Evolutionary conservation across 2,329 filamentous ascomycete species (phyloP), one percentile per base, ranked within the genome.

Genomic region (Colletotrichum sojae): DNA sequence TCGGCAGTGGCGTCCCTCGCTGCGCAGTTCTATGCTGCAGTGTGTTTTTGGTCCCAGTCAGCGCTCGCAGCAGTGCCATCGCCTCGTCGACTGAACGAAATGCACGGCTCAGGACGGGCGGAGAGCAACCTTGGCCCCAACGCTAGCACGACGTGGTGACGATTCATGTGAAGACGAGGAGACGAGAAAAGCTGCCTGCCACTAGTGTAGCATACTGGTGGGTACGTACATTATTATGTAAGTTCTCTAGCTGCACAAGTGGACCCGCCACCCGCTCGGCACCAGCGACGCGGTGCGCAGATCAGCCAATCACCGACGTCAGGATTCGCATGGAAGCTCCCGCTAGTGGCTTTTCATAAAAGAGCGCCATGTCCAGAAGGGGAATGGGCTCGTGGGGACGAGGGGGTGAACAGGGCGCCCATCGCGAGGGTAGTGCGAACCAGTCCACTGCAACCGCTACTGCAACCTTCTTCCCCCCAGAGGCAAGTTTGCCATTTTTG

Each of bases 381-480:
- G 65, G 16, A 58, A 52, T 43, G 60, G 60, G 60, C 57, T 57
- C 51, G 20, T 36, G 31, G 57, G 39, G 31, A 52, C 18, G 46
- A 18, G 12, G 15, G 12, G 53, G n/a, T n/a, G 22, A 22, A 22
- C 22, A 22, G 22, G 22, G 22, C 22, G 22, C 22, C 22, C 22
- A 22, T 46, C 16, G 45, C 25, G 22, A 22, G 22, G 22, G 36
- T 67, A 57, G 64, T 53, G 55, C 66, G 54, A 65, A 69, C 66
- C 55, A 51, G 20, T 43, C 66, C 66, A 69, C 48, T 52, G 40
- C 65, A 43, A 65, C 59, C 65, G 60, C 65, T 69, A 69, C 67
- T 69, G 62, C 67, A 69, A 67, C 67, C 67, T 69, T 69, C 55
- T 69, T 69, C 62, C 61, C 49, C 58, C 51, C n/a, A n/a, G 59